Base-by-base conservation (phyloP, 2,329 filamentous ascomycete genomes). In the Trichoderma hamatum region DNA sequence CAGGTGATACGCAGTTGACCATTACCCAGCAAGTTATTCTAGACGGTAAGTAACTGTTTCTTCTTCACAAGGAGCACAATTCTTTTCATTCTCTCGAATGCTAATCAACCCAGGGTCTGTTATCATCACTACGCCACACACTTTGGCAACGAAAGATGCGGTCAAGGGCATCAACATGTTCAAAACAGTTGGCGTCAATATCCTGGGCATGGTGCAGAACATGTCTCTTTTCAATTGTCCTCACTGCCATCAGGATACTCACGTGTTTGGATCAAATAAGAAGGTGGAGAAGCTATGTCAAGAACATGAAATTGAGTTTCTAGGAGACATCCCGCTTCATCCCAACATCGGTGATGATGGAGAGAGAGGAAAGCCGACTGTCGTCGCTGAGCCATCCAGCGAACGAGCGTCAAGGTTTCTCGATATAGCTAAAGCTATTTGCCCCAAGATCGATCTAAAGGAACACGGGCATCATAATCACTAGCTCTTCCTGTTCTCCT, bases 1-100 rank as follows among this genome's bases (percentile, higher is more conserved):
- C 96, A 0, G 96, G 96, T 28, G 96, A 99, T 76, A 95, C 95
- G 0, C 96, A 99, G 77, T 84, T 99, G 72, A 97, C 93, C n/a
- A 96, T 99, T 71, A 95, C 93, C 19, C 96, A 99, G 79, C 95
- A 97, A 81, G 85, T 99, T 13, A 84, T 92, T n/a, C 83, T 99
- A 2, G 92, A 96, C 74, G 95, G 94, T 85, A 82, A 77, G 82
- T 73, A 11, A 34, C 39, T 51, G 11, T 36, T 67, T 36, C 39
- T 36, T 59, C 13, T 34, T 51, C 54, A 28, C 3, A 1, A 5
- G 14, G 21, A 59, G 39, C 49, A 11, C 19, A 1, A 6, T 46
- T 36, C 21, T 34, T 64, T n/a, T 71, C 43, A 75, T 62, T 34
- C 19, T 26, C 55, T 49, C 39, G 34, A 14, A 58, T 59, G 3